A percentile compares a stretch with the other conserved stretches of the same genome.
Conservation (phyloP, 768 basidiomycete genomes). For the Chiua virens region DNA sequence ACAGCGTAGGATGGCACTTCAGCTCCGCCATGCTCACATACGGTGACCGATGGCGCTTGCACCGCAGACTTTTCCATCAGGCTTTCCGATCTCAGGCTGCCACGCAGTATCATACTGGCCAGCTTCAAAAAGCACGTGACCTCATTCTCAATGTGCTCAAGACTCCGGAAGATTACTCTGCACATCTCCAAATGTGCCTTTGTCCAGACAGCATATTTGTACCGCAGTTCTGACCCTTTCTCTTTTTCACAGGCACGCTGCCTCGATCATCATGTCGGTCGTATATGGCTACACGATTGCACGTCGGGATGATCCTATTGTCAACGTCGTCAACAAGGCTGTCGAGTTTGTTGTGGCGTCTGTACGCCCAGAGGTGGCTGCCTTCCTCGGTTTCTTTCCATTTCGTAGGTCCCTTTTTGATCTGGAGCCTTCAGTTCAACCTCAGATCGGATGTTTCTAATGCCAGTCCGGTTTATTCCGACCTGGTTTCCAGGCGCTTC, state of each 20-base stretch:
- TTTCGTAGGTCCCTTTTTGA: slow-evolving; percentile 27
- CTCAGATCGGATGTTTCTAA: not conserved
- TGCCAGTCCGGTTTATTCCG: slow-evolving; percentile 37
- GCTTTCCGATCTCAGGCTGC: slow-evolving; percentile 25
- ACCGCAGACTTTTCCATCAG: slow-evolving; percentile 29
- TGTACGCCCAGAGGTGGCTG: slow-evolving; percentile 30
- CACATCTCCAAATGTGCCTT: slow-evolving; percentile 29
- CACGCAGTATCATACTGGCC: slow-evolving; percentile 19
- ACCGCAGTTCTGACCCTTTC: not conserved
- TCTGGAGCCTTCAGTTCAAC: not conserved
- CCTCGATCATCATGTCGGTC: slow-evolving; percentile 30
- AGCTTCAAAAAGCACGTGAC: slow-evolving; percentile 26
- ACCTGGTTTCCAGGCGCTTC: slow-evolving; percentile 41
- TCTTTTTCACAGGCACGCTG: slow-evolving; percentile 22
- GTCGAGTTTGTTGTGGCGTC: slow-evolving; percentile 16
- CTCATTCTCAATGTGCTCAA: slow-evolving; percentile 27
- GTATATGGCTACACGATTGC: slow-evolving; percentile 30
- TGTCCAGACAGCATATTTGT: not conserved
- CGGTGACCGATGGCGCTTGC: slow-evolving; percentile 28
- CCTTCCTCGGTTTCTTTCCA: slow-evolving; percentile 37
- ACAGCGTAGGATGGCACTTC: slow-evolving; percentile 30
- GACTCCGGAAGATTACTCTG: slow-evolving; percentile 12
- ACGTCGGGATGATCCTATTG: slow-evolving; percentile 25
- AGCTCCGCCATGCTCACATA: slow-evolving; percentile 29
- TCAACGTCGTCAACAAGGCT: slow-evolving; percentile 26